These are phyloP conservation scores for Botryobasidium botryosum DNA, from an alignment of 768 basidiomycete genomes.

Conservation along the genomic window DNA sequence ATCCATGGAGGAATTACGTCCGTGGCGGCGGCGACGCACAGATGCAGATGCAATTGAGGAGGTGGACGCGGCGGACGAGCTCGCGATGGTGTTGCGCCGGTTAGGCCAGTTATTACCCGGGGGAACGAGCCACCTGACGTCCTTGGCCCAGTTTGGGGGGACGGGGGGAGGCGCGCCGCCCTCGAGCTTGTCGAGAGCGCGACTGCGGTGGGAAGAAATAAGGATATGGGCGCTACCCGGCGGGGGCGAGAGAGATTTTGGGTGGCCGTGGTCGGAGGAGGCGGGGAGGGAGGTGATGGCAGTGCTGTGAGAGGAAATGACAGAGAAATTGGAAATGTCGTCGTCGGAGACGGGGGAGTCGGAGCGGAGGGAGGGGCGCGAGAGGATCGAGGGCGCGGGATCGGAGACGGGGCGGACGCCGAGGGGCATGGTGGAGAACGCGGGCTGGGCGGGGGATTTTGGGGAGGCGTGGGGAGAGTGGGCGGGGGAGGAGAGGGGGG, in stretches of 20 bases:
- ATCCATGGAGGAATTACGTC: too few species aligned
- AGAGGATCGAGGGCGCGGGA: too few species aligned
- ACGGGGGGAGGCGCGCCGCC: too few species aligned
- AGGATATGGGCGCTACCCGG: constrained; percentile 4
- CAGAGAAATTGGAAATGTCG: constrained; percentile 16
- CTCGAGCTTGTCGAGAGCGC: constrained; percentile 20
- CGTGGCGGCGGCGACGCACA: too few species aligned
- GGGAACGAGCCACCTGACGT: constrained; percentile 44
- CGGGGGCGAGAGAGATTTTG: neutral
- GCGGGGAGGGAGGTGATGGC: constrained; percentile 19
- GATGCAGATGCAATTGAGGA: too few species aligned
- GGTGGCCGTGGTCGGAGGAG: constrained; percentile 26
- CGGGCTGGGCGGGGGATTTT: constrained; percentile 11
- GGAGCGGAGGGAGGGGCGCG: too few species aligned
- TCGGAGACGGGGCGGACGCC: too few species aligned
- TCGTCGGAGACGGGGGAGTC: too few species aligned
- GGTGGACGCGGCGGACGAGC: neutral
- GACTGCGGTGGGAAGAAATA: neutral
- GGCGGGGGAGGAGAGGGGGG: constrained; percentile 17
- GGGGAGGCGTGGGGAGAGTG: constrained; percentile 18
- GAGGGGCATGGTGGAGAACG: too few species aligned
- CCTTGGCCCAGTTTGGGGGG: constrained; percentile 52
- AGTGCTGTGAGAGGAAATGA: too few species aligned
- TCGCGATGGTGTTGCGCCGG: constrained; percentile 15
- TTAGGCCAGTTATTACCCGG: constrained; percentile 16